Percentiles rank a stretch among this genome's conserved stretches.
These are phyloP conservation scores for Corinectria fuckeliana DNA, from an alignment of 2,329 filamentous ascomycete species.

Conservation along the genomic window DNA sequence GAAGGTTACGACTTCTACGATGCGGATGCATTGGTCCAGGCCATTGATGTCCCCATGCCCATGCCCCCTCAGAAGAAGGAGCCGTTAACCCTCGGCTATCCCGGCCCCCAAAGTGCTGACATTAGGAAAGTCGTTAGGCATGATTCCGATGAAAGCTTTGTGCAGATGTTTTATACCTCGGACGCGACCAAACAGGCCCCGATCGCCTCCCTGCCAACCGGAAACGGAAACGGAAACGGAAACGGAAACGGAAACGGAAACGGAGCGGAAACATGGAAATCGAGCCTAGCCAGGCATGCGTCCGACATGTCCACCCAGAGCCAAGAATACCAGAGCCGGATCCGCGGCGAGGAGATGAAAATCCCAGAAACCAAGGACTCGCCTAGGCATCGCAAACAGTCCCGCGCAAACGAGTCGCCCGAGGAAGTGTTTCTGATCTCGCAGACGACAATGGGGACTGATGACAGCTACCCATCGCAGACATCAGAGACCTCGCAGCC, in stretches of 20 bases:
- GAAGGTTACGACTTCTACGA: conserved; percentile 73
- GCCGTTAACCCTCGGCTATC: conserved; percentile 43
- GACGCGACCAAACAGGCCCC: conserved; percentile 47
- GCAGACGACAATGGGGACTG: conserved; percentile 51
- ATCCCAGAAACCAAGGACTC: conserved; percentile 9
- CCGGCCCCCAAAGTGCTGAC: conserved; percentile 38
- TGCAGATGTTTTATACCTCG: conserved; percentile 65
- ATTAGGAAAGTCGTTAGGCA: conserved; percentile 48
- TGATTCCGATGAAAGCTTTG: conserved; percentile 65
- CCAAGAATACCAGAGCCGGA: conserved; percentile 53
- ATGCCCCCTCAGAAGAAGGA: conserved; percentile 50
- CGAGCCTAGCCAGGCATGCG: conserved; percentile 37
- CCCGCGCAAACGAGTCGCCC: conserved; percentile 38
- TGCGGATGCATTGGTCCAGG: conserved; percentile 58
- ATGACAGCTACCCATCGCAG: conserved; percentile 43
- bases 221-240: conserved; percentile 13
- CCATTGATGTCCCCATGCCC: conserved; percentile 59
- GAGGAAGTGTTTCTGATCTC: conserved; percentile 54
- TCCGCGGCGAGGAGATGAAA: conserved; percentile 50
- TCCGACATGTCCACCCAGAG: conserved; percentile 40
- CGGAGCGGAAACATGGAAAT: conserved; percentile 31
- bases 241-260: conserved; percentile 3
- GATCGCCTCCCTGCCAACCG: conserved; percentile 18
- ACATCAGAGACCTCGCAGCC: conserved; percentile 40
- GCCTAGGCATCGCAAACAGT: conserved; percentile 6